These are phyloP conservation scores for Colletotrichum endophyticum DNA, from an alignment of 2,329 filamentous ascomycete genomes.

Conservation along the genomic window DNA sequence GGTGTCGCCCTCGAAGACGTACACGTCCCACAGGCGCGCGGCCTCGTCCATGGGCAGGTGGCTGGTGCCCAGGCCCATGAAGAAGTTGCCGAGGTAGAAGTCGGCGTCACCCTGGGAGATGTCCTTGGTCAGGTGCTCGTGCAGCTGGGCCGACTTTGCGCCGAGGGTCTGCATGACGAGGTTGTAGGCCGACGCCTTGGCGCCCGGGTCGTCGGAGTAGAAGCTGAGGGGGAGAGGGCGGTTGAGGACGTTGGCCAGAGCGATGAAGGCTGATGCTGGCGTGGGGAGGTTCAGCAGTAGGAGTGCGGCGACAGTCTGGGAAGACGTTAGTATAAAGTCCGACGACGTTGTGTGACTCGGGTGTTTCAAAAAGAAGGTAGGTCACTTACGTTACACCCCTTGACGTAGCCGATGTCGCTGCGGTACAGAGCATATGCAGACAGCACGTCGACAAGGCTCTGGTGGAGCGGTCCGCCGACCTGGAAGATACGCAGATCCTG, in stretches of 20 bases:
- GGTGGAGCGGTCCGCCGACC: constrained; percentile 67
- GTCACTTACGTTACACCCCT: constrained; percentile 72
- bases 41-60: constrained; percentile 72
- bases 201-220: constrained; percentile 71
- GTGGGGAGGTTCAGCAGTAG: constrained; percentile 74
- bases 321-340: constrained; percentile 22
- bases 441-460: constrained; percentile 72
- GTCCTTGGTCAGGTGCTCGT: constrained; percentile 65
- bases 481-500: constrained; percentile 77
- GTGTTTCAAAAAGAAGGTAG: not conserved
- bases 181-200: constrained; percentile 71
- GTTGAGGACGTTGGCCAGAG: constrained; percentile 79
- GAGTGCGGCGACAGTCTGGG: constrained; percentile 72
- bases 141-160: constrained; percentile 67
- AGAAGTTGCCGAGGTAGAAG: constrained; percentile 63
- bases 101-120: constrained; percentile 52
- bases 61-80: constrained; percentile 68
- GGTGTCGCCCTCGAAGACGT: constrained; percentile 80
- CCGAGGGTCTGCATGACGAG: constrained; percentile 71
- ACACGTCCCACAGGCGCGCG: constrained; percentile 79
- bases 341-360: not conserved
- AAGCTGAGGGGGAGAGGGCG: constrained; percentile 77
- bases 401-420: constrained; percentile 79
- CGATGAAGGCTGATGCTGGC: constrained; percentile 69
- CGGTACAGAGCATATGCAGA: constrained; percentile 84